These are phyloP conservation scores for Platismatia glauca DNA, from an alignment of 495 filamentous ascomycete species.

Conservation along the genomic window DNA sequence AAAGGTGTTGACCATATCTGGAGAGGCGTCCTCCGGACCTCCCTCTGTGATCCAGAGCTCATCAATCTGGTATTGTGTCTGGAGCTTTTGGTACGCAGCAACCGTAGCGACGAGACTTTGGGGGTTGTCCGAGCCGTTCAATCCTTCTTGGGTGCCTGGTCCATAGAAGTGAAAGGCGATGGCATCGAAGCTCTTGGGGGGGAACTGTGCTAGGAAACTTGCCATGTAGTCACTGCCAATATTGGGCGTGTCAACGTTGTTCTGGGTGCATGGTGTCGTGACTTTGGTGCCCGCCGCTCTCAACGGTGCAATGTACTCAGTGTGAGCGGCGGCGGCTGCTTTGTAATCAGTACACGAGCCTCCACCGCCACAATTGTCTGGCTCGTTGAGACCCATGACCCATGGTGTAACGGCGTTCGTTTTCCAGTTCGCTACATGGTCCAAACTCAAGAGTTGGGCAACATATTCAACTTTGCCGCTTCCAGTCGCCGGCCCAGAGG, in stretches of 20 bases:
- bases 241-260: neutral
- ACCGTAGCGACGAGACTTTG: constrained; percentile 52
- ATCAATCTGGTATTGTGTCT: constrained; percentile 37
- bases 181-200: constrained; percentile 15
- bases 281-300: constrained; percentile 7
- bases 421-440: constrained; percentile 17
- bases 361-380: constrained; percentile 17
- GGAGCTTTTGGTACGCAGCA: constrained; percentile 40
- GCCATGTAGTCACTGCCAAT: constrained; percentile 13
- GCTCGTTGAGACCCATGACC: constrained; percentile 22
- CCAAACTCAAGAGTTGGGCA: constrained; percentile 13
- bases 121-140: constrained; percentile 18
- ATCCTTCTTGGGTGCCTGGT: constrained; percentile 21
- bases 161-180: constrained; percentile 27
- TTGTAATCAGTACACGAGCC: constrained; percentile 1
- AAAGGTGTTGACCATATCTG: constrained; percentile 37
- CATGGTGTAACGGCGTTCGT: constrained; percentile 16
- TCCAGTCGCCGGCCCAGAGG: constrained; percentile 14
- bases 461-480: constrained; percentile 14
- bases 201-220: constrained; percentile 9
- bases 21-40: constrained; percentile 37
- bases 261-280: constrained; percentile 8
- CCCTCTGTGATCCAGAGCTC: constrained; percentile 72
- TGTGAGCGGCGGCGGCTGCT: neutral
- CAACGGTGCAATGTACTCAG: neutral